A percentile compares a stretch with the other conserved stretches of the same genome.
These are phyloP conservation scores for Hymenoscyphus scutula DNA, from an alignment of 2,329 filamentous ascomycete species.

Conservation along the genomic window DNA sequence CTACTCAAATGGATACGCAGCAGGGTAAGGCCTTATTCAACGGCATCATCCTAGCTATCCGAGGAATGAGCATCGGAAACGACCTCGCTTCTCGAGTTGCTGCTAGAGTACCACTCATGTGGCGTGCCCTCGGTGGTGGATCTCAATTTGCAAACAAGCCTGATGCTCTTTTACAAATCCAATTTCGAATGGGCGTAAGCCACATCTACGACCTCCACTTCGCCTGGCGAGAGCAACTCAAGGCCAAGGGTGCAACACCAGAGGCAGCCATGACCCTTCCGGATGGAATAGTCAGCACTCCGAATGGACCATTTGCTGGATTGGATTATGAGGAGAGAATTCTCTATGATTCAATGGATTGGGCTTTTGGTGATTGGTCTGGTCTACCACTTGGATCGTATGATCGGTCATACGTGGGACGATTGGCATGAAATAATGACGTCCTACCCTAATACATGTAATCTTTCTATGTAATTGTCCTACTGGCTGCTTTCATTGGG, in stretches of 20 bases:
- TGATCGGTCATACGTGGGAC: background rate
- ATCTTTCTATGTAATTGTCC: conserved; percentile 3
- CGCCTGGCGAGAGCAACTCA: conserved; percentile 55
- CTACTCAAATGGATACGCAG: conserved; percentile 52
- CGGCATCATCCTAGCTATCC: conserved; percentile 55
- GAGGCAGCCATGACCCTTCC: background rate
- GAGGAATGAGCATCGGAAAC: conserved; percentile 60
- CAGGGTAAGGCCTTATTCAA: conserved; percentile 57
- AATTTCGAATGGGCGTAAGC: conserved; percentile 66
- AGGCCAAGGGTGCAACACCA: background rate
- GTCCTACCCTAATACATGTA: background rate
- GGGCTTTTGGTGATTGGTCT: conserved; percentile 19
- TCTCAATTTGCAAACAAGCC: conserved; percentile 34
- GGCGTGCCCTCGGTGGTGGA: conserved; percentile 39
- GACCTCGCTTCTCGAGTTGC: conserved; percentile 63
- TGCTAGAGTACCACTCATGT: conserved; percentile 64
- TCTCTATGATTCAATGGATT: conserved; percentile 23
- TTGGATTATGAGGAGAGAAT: conserved; percentile 18
- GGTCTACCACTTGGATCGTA: conserved; percentile 3
- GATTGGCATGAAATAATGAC: background rate
- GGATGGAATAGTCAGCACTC: background rate
- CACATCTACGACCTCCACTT: conserved; percentile 66
- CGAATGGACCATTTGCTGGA: background rate
- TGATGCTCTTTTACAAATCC: conserved; percentile 57
- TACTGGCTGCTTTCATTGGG: background rate